Evolutionary conservation across 2,329 filamentous ascomycete genomes (phyloP).

Genomic region (Epichloe hybrida): DNA sequence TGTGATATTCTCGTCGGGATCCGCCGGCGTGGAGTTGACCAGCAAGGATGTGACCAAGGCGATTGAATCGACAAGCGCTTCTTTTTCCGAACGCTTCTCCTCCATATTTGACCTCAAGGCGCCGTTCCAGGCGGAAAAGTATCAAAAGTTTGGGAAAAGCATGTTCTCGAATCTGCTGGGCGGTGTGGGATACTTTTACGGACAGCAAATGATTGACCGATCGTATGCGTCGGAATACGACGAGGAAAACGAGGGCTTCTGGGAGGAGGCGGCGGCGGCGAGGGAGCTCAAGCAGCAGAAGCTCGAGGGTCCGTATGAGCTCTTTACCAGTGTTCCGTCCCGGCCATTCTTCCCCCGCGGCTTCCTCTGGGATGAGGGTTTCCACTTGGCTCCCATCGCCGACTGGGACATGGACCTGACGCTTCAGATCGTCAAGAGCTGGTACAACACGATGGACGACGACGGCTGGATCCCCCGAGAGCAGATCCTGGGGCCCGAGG

Average conservation of each 20-base stretch:
- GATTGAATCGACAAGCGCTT: constrained; percentile 50
- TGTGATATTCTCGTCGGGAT: constrained; percentile 73
- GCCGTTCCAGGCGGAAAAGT: constrained; percentile 63
- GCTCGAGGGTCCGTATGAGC: constrained; percentile 69
- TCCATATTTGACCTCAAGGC: constrained; percentile 52
- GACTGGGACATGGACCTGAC: constrained; percentile 91
- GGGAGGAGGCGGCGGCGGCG: constrained; percentile 79
- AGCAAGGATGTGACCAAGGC: constrained; percentile 55
- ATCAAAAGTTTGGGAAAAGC: constrained; percentile 68
- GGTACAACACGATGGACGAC: constrained; percentile 92
- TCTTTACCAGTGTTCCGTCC: constrained; percentile 86
- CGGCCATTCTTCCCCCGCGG: constrained; percentile 92
- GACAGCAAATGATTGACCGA: constrained; percentile 75
- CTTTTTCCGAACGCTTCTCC: constrained; percentile 64
- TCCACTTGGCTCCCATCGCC: constrained; percentile 78
- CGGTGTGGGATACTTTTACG: constrained; percentile 91
- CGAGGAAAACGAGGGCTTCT: constrained; percentile 89
- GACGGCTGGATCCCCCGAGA: constrained; percentile 97
- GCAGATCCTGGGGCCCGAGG: constrained; percentile 84
- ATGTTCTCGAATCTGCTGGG: constrained; percentile 92
- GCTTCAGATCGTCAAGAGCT: constrained; percentile 79
- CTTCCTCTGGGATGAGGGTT: constrained; percentile 97
- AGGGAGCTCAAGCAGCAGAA: constrained; percentile 53
- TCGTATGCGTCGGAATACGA: constrained; percentile 89
- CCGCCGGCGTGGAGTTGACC: constrained; percentile 40